Evolutionary conservation across 2,329 filamentous ascomycete species (phyloP), one percentile per base, ranked within the genome.

Genomic region (Fusarium secorum): DNA sequence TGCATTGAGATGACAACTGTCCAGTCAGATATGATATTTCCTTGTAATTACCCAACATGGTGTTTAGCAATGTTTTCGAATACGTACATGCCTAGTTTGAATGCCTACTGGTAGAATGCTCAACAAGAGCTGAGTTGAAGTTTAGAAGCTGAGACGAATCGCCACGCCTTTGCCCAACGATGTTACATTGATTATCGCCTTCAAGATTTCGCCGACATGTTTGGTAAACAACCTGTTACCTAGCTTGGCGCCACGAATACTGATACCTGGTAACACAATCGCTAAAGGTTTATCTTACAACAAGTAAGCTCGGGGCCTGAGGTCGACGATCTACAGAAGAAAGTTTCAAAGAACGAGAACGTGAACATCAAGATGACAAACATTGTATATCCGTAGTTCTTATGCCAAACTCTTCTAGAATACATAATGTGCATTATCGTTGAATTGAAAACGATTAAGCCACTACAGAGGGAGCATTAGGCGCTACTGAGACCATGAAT

Each of bases 231-330:
- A n/a, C 53, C 36, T 45, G 35, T 48, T 54, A 55, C 55, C 51
- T 44, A 52, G 24, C 52, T 54, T 66, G 64, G 66, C 66, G 45
- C 51, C 54, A 58, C n/a, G 38, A 48, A 33, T 42, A 38, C 33
- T 55, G 45, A 69, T 42, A 32, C 51, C 42, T 28, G n/a, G 51
- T 58, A 60, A 66, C 42, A 69, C 64, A 72, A 52, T 55, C 66
- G 60, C 44, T 48, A 49, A 65, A 57, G 38, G 42, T 39, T 41
- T 48, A 48, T 54, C 33, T 68, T 56, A 42, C 54, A 71, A 46
- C 28, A n/a, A 60, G 33, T 59, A 58, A 68, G 54, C 39, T 46
- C 49, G 45, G 58, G 41, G 18, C 17, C 55, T 56, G 33, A 62
- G 39, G 30, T 22, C 28, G 24, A 60, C 15, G 61, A 49, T 20